Conservation (phyloP, 2,329 filamentous ascomycete species). For the Sclerotinia sclerotiorum region DNA sequence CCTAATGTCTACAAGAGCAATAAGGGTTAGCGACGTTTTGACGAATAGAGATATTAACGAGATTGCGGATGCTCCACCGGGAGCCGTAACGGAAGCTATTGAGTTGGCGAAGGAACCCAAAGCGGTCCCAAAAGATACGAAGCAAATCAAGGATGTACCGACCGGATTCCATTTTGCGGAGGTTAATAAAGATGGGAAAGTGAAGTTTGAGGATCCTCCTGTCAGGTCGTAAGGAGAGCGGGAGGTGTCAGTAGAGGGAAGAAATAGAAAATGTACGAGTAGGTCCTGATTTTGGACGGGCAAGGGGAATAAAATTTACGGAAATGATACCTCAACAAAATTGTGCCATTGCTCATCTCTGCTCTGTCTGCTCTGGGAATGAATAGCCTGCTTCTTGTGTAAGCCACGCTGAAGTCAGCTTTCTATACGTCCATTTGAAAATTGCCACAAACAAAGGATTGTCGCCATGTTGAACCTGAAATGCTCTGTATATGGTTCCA, state of each 20-base stretch:
- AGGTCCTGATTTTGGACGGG: constrained; percentile 1
- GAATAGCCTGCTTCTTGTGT: neutral
- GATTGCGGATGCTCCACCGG: constrained; percentile 79
- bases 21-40: constrained; percentile 74
- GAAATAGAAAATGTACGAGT: constrained; percentile 13
- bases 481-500: neutral
- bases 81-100: constrained; percentile 62
- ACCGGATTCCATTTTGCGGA: constrained; percentile 56
- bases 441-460: neutral
- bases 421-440: neutral
- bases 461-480: no score
- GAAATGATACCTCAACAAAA: constrained; percentile 4
- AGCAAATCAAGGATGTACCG: constrained; percentile 42
- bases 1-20: constrained; percentile 82
- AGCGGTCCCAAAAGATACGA: constrained; percentile 34
- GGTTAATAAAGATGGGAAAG: constrained; percentile 61
- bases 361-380: neutral
- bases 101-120: constrained; percentile 48
- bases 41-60: constrained; percentile 81
- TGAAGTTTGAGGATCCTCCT: constrained; percentile 50
- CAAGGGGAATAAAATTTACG: constrained; percentile 7
- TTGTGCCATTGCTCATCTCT: neutral
- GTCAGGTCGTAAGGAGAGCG: constrained; percentile 23
- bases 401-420: constrained; percentile 5
- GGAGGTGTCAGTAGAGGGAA: constrained; percentile 5